phyloP scores from a whole-genome alignment of 2,329 filamentous ascomycete genomes.

The Colletotrichum ledebouriae region DNA sequence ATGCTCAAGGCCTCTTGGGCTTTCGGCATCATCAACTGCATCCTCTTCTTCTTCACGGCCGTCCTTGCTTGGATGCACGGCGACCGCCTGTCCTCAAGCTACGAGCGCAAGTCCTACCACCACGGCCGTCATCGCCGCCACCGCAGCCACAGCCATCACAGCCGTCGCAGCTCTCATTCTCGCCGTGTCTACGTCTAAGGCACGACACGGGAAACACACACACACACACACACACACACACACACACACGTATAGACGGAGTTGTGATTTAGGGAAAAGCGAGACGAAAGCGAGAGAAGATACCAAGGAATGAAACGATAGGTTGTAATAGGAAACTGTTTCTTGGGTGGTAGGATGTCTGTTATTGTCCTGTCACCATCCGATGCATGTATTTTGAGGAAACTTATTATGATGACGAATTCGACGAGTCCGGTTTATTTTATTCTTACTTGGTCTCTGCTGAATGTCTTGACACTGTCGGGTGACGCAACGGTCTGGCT shows the following conservation, averaged over 20 bases:
- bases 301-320: conserved; percentile 33
- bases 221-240: background rate
- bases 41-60: conserved; percentile 84
- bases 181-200: conserved; percentile 44
- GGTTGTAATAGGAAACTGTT: background rate
- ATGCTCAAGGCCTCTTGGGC: conserved; percentile 95
- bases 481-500: conserved; percentile 13
- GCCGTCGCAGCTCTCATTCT: conserved; percentile 44
- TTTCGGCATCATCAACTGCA: conserved; percentile 87
- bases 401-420: conserved; percentile 33
- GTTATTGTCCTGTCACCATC: background rate
- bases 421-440: conserved; percentile 14
- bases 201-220: background rate
- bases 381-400: conserved; percentile 6
- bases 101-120: conserved; percentile 58
- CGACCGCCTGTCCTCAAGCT: conserved; percentile 55
- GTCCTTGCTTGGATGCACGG: conserved; percentile 75
- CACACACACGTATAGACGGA: background rate
- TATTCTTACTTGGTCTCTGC: background rate
- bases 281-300: conserved; percentile 11
- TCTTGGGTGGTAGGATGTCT: background rate
- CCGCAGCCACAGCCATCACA: conserved; percentile 53
- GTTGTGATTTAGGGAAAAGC: conserved; percentile 5
- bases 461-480: background rate
- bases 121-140: conserved; percentile 47